Evolutionary conservation across 2,329 filamentous ascomycete species (phyloP).

Genomic region (Fusarium sarcochroum): DNA sequence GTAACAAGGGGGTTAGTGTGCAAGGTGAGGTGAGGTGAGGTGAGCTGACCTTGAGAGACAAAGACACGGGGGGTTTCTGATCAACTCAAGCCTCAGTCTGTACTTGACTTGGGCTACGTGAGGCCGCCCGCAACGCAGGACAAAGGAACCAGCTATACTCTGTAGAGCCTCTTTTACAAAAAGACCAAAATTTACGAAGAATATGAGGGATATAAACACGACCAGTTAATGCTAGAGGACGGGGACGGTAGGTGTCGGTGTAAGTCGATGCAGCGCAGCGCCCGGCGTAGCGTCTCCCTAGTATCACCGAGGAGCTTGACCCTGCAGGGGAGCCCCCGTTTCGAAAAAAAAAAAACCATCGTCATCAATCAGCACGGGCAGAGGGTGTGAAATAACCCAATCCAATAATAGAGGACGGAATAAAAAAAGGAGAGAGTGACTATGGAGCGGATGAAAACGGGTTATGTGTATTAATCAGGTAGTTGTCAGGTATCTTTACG

Average conservation of each 20-base stretch:
- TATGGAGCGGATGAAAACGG: conserved; percentile 28
- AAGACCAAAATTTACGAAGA: background rate
- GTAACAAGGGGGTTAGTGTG: conserved; percentile 11
- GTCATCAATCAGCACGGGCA: conserved; percentile 24
- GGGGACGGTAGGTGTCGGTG: conserved; percentile 32
- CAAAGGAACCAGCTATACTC: background rate
- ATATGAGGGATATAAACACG: conserved; percentile 39
- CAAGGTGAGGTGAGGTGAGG: conserved; percentile 33
- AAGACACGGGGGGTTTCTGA: background rate
- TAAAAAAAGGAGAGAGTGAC: background rate
- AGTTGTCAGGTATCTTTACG: conserved; percentile 34
- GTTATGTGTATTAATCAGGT: conserved; percentile 8
- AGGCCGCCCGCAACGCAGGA: conserved; percentile 24
- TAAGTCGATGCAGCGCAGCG: conserved; percentile 12
- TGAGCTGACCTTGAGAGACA: conserved; percentile 34
- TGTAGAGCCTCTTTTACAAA: background rate
- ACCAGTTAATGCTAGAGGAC: conserved; percentile 20
- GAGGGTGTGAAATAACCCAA: background rate
- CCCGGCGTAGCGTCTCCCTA: background rate
- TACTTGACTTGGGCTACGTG: conserved; percentile 10
- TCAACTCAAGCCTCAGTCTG: background rate
- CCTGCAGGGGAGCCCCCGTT: conserved; percentile 8
- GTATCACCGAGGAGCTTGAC: conserved; percentile 36
- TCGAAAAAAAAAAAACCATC: background rate
- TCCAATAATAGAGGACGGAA: conserved; percentile 3